Evolutionary conservation across 2,329 filamentous ascomycete genomes (phyloP).

Genomic region (Cladophialophora exuberans): DNA sequence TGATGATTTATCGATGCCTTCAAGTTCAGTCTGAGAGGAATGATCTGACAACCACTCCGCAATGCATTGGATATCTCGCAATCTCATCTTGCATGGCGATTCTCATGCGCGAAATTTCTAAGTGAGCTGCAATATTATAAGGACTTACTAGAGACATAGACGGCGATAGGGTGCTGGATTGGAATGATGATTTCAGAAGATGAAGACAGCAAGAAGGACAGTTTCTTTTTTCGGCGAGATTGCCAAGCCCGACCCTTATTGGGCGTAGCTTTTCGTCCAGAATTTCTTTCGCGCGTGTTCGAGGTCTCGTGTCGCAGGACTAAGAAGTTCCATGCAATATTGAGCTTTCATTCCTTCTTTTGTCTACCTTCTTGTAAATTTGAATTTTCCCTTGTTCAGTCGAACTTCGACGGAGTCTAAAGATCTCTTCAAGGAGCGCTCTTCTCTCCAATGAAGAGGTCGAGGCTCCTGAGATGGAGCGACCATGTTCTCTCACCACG

Average conservation of each 20-base stretch:
- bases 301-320: slow-evolving; percentile 32
- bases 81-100: too few species aligned
- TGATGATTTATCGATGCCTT: too few species aligned
- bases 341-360: slow-evolving; percentile 10
- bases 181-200: background rate
- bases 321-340: slow-evolving; percentile 22
- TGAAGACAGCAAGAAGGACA: background rate
- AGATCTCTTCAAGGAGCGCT: background rate
- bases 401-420: background rate
- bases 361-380: too few species aligned
- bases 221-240: background rate
- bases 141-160: too few species aligned
- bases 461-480: slow-evolving; percentile 57
- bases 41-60: too few species aligned
- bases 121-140: too few species aligned
- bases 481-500: slow-evolving; percentile 53
- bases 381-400: too few species aligned
- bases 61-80: too few species aligned
- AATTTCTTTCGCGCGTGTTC: slow-evolving; percentile 26
- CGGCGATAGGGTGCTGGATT: background rate
- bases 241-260: slow-evolving; percentile 9
- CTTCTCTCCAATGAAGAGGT: slow-evolving; percentile 50
- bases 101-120: too few species aligned
- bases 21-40: too few species aligned
- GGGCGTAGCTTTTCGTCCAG: slow-evolving; percentile 10